phyloP scores from a whole-genome alignment of 129 eudicot genomes.

The Centella asiatica region DNA sequence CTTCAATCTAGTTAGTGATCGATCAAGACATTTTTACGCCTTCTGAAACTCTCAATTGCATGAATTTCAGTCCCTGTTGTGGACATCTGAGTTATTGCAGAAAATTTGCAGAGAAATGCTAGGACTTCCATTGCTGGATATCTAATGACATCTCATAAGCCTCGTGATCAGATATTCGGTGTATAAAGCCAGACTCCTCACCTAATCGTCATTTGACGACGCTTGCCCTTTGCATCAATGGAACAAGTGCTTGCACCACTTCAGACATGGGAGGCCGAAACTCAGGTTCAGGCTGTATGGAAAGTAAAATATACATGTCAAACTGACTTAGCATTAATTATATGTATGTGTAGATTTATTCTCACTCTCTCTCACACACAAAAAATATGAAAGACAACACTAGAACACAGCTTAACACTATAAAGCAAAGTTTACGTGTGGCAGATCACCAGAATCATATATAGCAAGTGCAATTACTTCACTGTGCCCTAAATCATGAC shows the following conservation, averaged over 20 bases:
- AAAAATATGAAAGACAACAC: too few relatives aligned
- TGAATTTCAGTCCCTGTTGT: conserved; percentile 13
- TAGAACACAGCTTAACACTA: too few relatives aligned
- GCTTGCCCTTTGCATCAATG: conserved; percentile 84
- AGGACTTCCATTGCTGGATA: background rate
- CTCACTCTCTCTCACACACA: too few relatives aligned
- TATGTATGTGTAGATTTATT: too few relatives aligned
- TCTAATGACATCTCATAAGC: conserved; percentile 56
- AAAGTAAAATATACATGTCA: conserved; percentile 11
- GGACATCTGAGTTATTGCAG: conserved; percentile 32
- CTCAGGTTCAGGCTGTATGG: conserved; percentile 86
- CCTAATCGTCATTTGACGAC: conserved; percentile 62
- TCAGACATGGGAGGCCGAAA: conserved; percentile 96
- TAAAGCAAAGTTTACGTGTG: too few relatives aligned
- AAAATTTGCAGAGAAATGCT: conserved; percentile 36
- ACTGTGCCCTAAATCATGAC: too few relatives aligned
- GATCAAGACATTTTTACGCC: conserved; percentile 10
- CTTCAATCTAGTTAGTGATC: background rate
- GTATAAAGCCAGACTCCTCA: conserved; percentile 70
- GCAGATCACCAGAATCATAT: too few relatives aligned
- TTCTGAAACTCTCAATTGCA: conserved; percentile 9
- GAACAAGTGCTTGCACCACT: conserved; percentile 93
- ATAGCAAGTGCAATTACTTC: too few relatives aligned
- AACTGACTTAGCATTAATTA: too few relatives aligned
- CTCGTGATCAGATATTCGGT: conserved; percentile 72